Evolutionary conservation across 2,329 filamentous ascomycete genomes (phyloP), one percentile per base, ranked within the genome.

Genomic region (Cephalotrichum gorgonifer): DNA sequence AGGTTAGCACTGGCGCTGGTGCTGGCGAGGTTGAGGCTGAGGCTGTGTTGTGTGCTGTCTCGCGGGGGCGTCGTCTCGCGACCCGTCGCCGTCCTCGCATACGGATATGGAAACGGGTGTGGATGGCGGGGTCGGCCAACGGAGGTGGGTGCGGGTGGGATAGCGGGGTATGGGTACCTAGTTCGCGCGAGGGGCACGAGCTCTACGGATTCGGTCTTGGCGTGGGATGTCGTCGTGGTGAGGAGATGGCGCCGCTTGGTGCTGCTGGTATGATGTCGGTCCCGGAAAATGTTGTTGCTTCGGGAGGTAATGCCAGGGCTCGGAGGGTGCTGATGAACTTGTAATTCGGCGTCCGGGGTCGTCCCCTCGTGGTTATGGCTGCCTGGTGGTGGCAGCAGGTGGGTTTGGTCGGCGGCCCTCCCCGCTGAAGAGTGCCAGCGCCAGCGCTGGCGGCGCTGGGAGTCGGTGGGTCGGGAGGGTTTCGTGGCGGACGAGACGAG

Each of bases 31-130:
- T n/a, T n/a, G n/a, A n/a, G n/a, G n/a, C n/a, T n/a, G n/a, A n/a
- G n/a, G 17, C 17, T 8, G 58, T 38, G 31, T 38, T 14, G 31
- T 22, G 20, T 20, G 39, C 44, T 47, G 33, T 39, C 28, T 14
- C 17, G 35, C 35, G 35, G 35, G n/a, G 35, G n/a, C 35, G 11
- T 8, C n/a, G n/a, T 20, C 35, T 9, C 17, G 17, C 30, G 30
- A 33, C n/a, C n/a, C n/a, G n/a, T n/a, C n/a, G n/a, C n/a, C n/a
- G n/a, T n/a, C n/a, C n/a, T n/a, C n/a, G n/a, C n/a, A n/a, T n/a
- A n/a, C n/a, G n/a, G n/a, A n/a, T n/a, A n/a, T n/a, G n/a, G n/a
- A n/a, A n/a, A n/a, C n/a, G n/a, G n/a, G n/a, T n/a, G n/a, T n/a
- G n/a, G n/a, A 39, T 39, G n/a, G 35, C 35, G 35, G n/a, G 35